Evolutionary conservation across 2,329 filamentous ascomycete species (phyloP).

Genomic region (Fusarium haematococcum): DNA sequence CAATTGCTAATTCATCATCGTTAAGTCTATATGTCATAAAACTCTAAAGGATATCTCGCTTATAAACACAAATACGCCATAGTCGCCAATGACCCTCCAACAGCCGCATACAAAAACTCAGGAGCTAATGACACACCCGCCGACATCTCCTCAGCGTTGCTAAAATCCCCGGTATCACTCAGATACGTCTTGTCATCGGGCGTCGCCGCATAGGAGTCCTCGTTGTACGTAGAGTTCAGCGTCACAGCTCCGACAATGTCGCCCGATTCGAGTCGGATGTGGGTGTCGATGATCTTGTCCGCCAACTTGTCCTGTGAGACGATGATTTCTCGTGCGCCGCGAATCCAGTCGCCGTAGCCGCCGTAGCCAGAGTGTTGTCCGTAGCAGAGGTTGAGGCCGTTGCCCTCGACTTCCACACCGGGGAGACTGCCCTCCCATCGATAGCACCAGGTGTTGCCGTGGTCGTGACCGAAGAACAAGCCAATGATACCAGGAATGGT

Average conservation of each 20-base stretch:
- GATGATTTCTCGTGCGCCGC: constrained; percentile 68
- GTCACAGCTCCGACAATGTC: constrained; percentile 62
- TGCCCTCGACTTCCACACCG: constrained; percentile 52
- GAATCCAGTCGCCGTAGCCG: constrained; percentile 74
- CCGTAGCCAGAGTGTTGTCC: constrained; percentile 77
- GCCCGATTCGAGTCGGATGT: constrained; percentile 70
- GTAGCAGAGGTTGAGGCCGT: constrained; percentile 65
- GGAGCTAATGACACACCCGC: not conserved
- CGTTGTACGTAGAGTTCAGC: constrained; percentile 70
- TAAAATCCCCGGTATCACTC: not conserved
- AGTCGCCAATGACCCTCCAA: constrained; percentile 13
- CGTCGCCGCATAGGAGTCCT: constrained; percentile 63
- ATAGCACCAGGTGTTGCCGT: constrained; percentile 70
- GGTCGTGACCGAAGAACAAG: constrained; percentile 75
- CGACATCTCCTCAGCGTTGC: not conserved
- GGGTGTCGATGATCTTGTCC: constrained; percentile 63
- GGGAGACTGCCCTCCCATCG: constrained; percentile 57
- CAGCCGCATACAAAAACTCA: not conserved
- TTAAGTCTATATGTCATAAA: constrained; percentile 8
- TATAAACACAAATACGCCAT: constrained; percentile 18
- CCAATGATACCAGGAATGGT: constrained; percentile 66
- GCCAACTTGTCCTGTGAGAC: constrained; percentile 57
- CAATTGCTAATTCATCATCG: constrained; percentile 3
- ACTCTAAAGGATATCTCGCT: not conserved
- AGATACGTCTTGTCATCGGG: constrained; percentile 51